Base-by-base conservation (phyloP, 2,329 filamentous ascomycete species). In the Xylariaceae sp. region DNA sequence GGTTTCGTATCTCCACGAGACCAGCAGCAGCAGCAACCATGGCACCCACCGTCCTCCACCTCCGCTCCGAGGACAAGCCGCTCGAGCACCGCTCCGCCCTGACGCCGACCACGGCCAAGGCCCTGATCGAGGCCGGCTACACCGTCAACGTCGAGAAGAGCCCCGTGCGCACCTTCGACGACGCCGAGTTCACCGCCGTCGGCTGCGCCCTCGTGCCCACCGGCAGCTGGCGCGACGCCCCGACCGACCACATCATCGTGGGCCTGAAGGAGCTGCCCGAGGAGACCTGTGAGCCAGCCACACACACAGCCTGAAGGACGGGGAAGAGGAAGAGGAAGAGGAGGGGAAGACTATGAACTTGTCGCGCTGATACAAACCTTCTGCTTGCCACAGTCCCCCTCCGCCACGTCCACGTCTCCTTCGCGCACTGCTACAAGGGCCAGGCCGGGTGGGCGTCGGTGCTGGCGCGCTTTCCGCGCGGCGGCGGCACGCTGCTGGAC, bases 391-490 rank as follows among this genome's bases (percentile, higher is more conserved):
- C 28, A 62, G 64, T 77, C 52, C 79, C 82, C 26, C 72, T 88
- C 33, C 75, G 81, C 64, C 83, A 90, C 55, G 76, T 75, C 15
- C 40, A 43, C 53, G 70, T 84, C 44, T 74, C 80, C 49, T 87
- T 88, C 52, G 75, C 75, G 23, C 80, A 87, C 56, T 81, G 77
- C 61, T 86, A 80, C 65, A 87, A 88, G 70, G 63, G 24, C 46
- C 86, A 92, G 62, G 75, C 64, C 18, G 82, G 81, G 18, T 94
- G 86, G 85, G 76, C 85, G 37, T 72, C 75, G 26, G 83, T 87
- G 5, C 75, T 94, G n/a, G 70, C 77, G 37, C 74, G 89, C 36
- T 95, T 88, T 59, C 73, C 83, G 18, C 72, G 77, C 16, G 87
- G 85, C 37, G 77, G 78, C 35, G 85, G 86, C 46, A 80, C 75